phyloP scores from a whole-genome alignment of 495 filamentous ascomycete species.

The Penicillium crystallinum region DNA sequence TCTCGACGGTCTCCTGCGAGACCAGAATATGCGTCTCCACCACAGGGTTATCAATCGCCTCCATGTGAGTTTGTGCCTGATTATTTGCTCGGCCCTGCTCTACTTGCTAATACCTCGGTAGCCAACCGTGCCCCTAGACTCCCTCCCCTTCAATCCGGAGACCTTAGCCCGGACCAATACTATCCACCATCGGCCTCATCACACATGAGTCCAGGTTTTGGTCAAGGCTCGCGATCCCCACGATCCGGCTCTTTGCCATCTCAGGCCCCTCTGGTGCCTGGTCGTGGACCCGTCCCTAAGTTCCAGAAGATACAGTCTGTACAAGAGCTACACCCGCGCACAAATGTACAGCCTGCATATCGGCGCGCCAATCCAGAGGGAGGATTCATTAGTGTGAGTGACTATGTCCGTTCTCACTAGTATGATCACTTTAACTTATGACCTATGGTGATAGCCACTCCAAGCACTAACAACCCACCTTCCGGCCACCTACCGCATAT shows the following conservation, averaged over 20 bases:
- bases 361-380: conserved; percentile 94
- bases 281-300: conserved; percentile 76
- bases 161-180: conserved; percentile 56
- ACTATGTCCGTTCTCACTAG: no score
- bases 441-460: conserved; percentile 60
- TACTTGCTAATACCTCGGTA: conserved; percentile 13
- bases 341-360: conserved; percentile 83
- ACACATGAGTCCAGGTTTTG: conserved; percentile 66
- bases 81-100: not conserved
- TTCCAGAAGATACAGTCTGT: conserved; percentile 71
- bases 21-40: conserved; percentile 52
- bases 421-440: no score
- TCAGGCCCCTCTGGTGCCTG: conserved; percentile 40
- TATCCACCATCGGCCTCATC: conserved; percentile 66
- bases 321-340: conserved; percentile 72
- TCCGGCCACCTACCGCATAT: conserved; percentile 94
- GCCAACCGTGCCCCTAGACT: conserved; percentile 45
- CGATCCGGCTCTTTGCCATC: conserved; percentile 43
- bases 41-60: conserved; percentile 61
- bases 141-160: conserved; percentile 65
- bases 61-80: conserved; percentile 41
- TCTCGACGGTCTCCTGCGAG: conserved; percentile 56
- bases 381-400: conserved; percentile 93
- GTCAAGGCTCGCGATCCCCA: conserved; percentile 69
- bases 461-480: conserved; percentile 94